Evolutionary conservation across 345 rosid species (phyloP), one percentile per base, ranked within the genome.

Genomic region (Populus ilicifolia): DNA sequence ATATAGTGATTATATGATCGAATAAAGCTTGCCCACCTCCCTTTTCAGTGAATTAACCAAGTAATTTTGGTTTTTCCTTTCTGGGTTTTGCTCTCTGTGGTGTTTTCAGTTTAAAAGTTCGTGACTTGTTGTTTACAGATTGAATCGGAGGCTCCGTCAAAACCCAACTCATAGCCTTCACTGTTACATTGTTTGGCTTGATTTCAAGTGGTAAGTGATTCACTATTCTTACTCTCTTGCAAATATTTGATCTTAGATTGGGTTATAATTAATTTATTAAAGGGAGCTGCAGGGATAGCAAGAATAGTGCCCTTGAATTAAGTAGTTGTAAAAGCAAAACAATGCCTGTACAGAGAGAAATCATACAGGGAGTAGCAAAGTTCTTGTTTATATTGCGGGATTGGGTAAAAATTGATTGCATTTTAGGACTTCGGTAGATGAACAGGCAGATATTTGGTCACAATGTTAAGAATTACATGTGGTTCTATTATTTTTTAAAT

Each of bases 181-280:
- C 77, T 74, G 70, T 74, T 64, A 12, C 77, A 74, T 74, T 74
- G 77, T n/a, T 21, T 35, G 36, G 56, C 20, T 52, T 72, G 27
- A 25, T 21, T 16, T 62, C 29, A 29, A 46, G 46, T 48, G 71
- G 54, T 21, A 46, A 50, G 63, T 29, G 44, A 13, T 29, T 75
- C 14, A n/a, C 35, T 67, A 23, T 30, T 6, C 38, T 29, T 6
- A 11, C 2, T 65, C 33, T 29, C 52, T 25, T 20, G 38, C 38
- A 13, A 65, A 46, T 65, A 17, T 23, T 50, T 35, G 20, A 23
- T 41, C 61, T 36, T n/a, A 10, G 63, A 25, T 59, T 23, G 3
- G 5, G 11, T 23, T 59, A 27, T 56, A 2, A n/a, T 33, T 67
- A n/a, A 44, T 29, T 36, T 30, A 44, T 33, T 46, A 67, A 35